Conservation (phyloP, 83 land plant species). For the Diphasiastrum complanatum region DNA sequence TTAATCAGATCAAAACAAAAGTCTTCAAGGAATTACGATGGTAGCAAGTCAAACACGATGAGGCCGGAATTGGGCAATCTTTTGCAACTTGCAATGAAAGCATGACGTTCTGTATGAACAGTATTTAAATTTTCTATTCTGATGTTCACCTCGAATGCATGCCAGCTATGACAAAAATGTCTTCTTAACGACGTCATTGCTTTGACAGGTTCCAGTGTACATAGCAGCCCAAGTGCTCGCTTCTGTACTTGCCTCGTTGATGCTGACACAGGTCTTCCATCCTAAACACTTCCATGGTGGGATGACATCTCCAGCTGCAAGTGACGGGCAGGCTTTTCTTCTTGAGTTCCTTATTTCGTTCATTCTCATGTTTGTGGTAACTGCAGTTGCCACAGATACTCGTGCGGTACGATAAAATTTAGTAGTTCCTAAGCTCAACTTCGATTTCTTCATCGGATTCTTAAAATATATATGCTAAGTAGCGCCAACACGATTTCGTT, state of each 20-base stretch:
- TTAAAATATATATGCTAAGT: background rate
- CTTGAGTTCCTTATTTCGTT: slow-evolving; percentile 68
- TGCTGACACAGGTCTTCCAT: slow-evolving; percentile 42
- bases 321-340: slow-evolving; percentile 41
- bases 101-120: slow-evolving; percentile 7
- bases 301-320: slow-evolving; percentile 58
- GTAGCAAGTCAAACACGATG: background rate
- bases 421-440: no score
- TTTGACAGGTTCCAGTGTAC: slow-evolving; percentile 56
- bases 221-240: slow-evolving; percentile 56
- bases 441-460: background rate
- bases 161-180: no score
- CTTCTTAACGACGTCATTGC: background rate
- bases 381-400: slow-evolving; percentile 76
- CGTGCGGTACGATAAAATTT: slow-evolving; percentile 44
- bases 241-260: slow-evolving; percentile 54
- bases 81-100: background rate
- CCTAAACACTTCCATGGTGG: slow-evolving; percentile 54
- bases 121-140: no score
- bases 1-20: background rate
- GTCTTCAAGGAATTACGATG: background rate
- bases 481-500: background rate
- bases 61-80: background rate
- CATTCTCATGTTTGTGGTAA: slow-evolving; percentile 78
- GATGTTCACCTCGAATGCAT: no score